phyloP scores from a whole-genome alignment of 176 grass and related monocot species.

The Otatea glauca region DNA sequence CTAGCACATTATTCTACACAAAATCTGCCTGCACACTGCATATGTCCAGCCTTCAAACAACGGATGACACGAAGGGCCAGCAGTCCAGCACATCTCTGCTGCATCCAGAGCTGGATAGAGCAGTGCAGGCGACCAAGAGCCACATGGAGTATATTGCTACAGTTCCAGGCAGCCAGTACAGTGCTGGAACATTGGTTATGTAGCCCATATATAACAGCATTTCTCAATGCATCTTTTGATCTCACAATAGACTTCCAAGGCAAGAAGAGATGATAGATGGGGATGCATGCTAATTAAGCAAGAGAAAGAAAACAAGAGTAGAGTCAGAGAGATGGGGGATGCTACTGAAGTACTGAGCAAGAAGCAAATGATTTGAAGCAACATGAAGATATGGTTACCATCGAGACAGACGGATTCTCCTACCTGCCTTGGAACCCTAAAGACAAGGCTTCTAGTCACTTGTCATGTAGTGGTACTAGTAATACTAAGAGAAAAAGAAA shows the following conservation, averaged over 20 bases:
- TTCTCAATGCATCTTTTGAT: constrained; percentile 35
- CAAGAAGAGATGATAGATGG: constrained; percentile 15
- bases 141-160: not conserved
- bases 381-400: constrained; percentile 31
- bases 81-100: not conserved
- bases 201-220: constrained; percentile 9
- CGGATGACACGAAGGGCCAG: too few species aligned
- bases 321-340: not conserved
- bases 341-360: not conserved
- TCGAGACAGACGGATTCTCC: constrained; percentile 22
- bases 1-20: constrained; percentile 17
- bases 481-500: not conserved
- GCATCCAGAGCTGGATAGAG: constrained; percentile 15
- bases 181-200: constrained; percentile 33
- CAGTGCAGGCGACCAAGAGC: not conserved
- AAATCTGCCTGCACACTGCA: constrained; percentile 38
- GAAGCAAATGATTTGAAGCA: constrained; percentile 24
- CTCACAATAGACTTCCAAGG: not conserved
- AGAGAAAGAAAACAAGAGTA: not conserved
- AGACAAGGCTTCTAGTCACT: constrained; percentile 45
- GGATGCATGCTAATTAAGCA: not conserved
- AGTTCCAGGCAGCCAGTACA: not conserved
- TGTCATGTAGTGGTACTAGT: constrained; percentile 23
- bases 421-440: constrained; percentile 63
- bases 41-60: constrained; percentile 25